Evolutionary conservation across 306 rosid genomes (phyloP), one percentile per base, ranked within the genome.

Genomic region (Quercus rubra): DNA sequence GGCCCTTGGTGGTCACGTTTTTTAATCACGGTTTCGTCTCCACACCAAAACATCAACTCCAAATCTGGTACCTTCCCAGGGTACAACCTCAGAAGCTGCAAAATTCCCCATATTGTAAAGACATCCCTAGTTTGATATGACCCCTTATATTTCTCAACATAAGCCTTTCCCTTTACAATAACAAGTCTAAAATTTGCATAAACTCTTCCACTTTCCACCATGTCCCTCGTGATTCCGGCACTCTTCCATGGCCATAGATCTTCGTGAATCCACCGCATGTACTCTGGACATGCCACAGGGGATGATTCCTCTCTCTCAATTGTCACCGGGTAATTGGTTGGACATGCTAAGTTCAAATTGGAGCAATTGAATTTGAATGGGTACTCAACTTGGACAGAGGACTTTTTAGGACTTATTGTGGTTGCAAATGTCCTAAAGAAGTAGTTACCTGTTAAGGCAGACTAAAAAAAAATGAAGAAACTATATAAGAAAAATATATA

Each of bases 41-140:
- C 91, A 74, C 91, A 88, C 3, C 52, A 55, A 81, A 88, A 86
- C 86, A 88, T 6, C 2, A 88, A 25, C 75, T 88, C 91, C 74
- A 88, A 59, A 77, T 88, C 91, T 1, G 88, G 89, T 25, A 88
- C 41, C 64, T 77, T 69, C 35, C 88, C 88, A 0, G 89, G 91
- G 8, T 88, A 88, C 41, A 88, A 13, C 78, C 86, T 88, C 52
- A 86, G 80, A 6, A 88, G 88, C 58, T 88, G 89, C 5, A 80
- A n/a, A 25, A 88, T 86, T 2, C 91, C 91, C 91, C 91, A 88
- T 25, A 86, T 54, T 9, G 91, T 88, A 51, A 86, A 88, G 5
- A 83, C 46, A 38, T 88, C 91, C 54, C 91, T 88, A 1, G 89
- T 88, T 3, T 88, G 86, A 74, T 38, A 86, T 0, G 82, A 11